Conservation (phyloP, 1,284 basidiomycete genomes). For the Tetrapyrgos nigripes region DNA sequence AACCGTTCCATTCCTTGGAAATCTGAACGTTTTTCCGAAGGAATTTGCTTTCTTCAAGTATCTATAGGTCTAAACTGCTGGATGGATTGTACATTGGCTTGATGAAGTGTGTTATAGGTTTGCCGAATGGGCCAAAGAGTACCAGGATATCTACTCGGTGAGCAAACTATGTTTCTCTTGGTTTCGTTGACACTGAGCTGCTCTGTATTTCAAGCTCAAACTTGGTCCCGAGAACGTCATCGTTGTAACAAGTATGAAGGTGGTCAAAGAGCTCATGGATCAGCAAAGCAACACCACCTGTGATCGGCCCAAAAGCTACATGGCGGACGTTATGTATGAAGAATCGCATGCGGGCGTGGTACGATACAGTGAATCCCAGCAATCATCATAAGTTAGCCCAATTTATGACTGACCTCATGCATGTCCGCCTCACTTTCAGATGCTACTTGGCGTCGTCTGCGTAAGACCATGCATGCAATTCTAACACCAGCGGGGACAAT, state of each 20-base stretch:
- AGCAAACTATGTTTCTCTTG: too few species aligned
- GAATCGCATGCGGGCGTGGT: slow-evolving; percentile 5
- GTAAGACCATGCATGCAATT: slow-evolving; percentile 16
- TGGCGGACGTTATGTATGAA: slow-evolving; percentile 17
- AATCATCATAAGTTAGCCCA: too few species aligned
- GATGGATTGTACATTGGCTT: too few species aligned
- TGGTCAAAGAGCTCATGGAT: slow-evolving; percentile 31
- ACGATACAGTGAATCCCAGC: slow-evolving; percentile 2
- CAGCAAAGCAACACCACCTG: slow-evolving; percentile 24
- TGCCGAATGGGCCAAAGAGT: slow-evolving; percentile 31
- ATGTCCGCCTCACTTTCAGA: not conserved
- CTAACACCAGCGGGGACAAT: slow-evolving; percentile 15
- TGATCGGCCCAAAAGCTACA: slow-evolving; percentile 26
- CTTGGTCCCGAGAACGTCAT: too few species aligned
- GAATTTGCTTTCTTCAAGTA: slow-evolving; percentile 23
- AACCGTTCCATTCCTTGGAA: slow-evolving; percentile 36
- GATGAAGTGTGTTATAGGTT: slow-evolving; percentile 22
- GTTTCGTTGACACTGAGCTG: too few species aligned
- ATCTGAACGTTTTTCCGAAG: slow-evolving; percentile 33
- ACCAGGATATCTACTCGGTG: slow-evolving; percentile 33
- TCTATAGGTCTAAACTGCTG: too few species aligned
- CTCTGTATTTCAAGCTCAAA: slow-evolving; percentile 29
- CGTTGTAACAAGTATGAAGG: slow-evolving; percentile 26
- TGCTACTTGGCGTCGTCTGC: slow-evolving; percentile 6
- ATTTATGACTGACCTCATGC: not conserved